Base-by-base conservation (phyloP, 1,284 basidiomycete genomes). In the Pterula multifida region DNA sequence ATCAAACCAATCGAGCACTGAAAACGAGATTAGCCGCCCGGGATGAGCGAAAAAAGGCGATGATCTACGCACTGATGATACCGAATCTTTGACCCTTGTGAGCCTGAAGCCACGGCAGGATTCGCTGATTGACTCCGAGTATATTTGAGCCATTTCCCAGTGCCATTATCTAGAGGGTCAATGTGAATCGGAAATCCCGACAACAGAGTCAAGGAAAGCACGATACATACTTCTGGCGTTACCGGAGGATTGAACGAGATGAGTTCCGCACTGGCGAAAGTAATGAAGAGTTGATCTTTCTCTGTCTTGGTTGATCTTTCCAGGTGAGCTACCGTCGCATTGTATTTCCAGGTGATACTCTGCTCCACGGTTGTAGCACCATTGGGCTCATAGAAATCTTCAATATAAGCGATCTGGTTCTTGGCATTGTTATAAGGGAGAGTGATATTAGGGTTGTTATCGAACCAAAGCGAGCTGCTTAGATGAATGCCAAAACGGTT, bases 281-380 rank as follows among this genome's bases (percentile, higher is more conserved):
- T 67, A 52, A 72, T 70, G 51, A 65, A 73, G 3, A 73, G 55
- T 54, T 71, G 68, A 52, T 72, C 66, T 0, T 60, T 61, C 44
- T 65, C 58, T 2, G 54, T 36, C 17, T 23, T 55, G 3, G 61
- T 66, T 0, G 69, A 68, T 49, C 66, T 65, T 24, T 61, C 55
- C 24, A 73, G 51, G 51, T 72, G 70, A 0, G 65, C 63, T 0
- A 57, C 61, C 2, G 64, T 65, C 2, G 60, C 64, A 36, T 67
- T 61, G 54, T 65, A 68, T 53, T 73, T 73, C 54, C 61, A 61
- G 26, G 66, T 59, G 25, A 73, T 64, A 52, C 68, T 69, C 26
- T 60, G 59, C 11, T 57, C 58, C 1, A 60, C 58, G 15, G 64
- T 25, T 1, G 66, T 58, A n/a, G 68, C 58, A 3, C 59, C 55